Percentiles rank a stretch among this genome's conserved stretches.
phyloP scores from a whole-genome alignment of 345 rosid genomes.

The Gossypium australe region DNA sequence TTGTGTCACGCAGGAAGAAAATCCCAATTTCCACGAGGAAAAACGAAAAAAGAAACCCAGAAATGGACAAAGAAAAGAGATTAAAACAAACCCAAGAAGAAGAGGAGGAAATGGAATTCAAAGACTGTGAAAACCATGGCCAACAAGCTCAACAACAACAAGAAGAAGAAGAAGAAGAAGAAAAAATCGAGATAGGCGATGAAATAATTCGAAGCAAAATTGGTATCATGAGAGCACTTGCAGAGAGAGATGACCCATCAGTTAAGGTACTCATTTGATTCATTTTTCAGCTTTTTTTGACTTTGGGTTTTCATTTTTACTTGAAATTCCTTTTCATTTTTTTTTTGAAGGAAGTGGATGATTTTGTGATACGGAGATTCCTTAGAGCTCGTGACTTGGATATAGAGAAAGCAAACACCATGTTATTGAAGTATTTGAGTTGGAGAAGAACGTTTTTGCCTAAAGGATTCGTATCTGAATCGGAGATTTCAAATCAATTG shows the following conservation, averaged over 20 bases:
- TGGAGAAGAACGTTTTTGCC: conserved; percentile 63
- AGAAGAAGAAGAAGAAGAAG: conserved; percentile 17
- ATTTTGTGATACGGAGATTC: conserved; percentile 73
- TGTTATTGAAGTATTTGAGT: conserved; percentile 63
- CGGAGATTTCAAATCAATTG: conserved; percentile 54
- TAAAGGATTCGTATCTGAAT: conserved; percentile 45
- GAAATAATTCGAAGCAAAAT: conserved; percentile 75
- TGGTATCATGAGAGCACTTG: conserved; percentile 71
- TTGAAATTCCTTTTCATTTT: not conserved
- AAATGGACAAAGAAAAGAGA: not conserved
- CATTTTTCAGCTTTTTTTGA: not conserved
- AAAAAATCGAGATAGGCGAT: conserved; percentile 26
- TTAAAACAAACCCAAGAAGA: not conserved
- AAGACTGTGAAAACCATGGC: not conserved
- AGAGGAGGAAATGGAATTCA: conserved; percentile 6
- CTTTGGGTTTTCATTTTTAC: not conserved
- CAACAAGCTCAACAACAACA: not conserved
- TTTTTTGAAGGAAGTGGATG: conserved; percentile 60
- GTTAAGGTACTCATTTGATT: conserved; percentile 40
- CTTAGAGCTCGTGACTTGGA: conserved; percentile 82
- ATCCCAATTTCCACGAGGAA: not conserved
- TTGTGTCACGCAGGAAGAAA: not conserved
- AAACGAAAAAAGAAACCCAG: too few species aligned
- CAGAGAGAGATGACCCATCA: conserved; percentile 69
- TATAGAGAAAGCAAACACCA: conserved; percentile 70